Evolutionary conservation across 352 stramenopile species (phyloP).

Genomic region (Phytophthora colocasiae): DNA sequence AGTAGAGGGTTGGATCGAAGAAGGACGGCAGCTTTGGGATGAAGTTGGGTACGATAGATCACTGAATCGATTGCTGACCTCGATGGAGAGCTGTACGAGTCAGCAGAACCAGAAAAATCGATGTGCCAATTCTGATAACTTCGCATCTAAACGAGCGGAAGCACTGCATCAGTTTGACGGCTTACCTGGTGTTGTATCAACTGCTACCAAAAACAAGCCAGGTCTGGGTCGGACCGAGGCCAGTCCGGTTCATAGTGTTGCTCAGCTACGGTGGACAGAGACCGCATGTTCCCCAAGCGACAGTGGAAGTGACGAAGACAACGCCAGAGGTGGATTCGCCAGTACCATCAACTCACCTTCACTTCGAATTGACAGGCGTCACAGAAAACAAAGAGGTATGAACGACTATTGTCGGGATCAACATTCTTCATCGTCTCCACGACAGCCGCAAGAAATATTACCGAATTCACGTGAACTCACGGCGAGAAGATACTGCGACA

Average conservation of each 20-base stretch:
- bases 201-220: not conserved
- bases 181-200: constrained; percentile 1
- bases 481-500: not conserved
- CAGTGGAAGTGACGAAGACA: not conserved
- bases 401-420: not conserved
- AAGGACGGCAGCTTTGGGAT: constrained; percentile 24
- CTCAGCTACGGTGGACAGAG: not conserved
- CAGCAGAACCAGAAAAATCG: not conserved
- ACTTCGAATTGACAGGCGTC: not conserved
- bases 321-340: not conserved
- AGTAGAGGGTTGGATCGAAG: constrained; percentile 47
- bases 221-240: not conserved
- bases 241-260: not conserved
- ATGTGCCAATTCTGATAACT: not conserved
- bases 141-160: not conserved
- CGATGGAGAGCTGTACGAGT: constrained; percentile 16
- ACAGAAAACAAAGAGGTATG: not conserved
- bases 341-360: not conserved
- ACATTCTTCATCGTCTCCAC: not conserved
- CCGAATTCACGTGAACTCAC: not conserved
- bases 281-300: not conserved
- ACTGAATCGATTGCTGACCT: constrained; percentile 18
- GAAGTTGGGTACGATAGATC: constrained; percentile 3
- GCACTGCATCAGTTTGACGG: constrained; percentile 20
- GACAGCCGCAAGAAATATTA: not conserved